Conservation (phyloP, 2,329 filamentous ascomycete genomes). For the Alternaria longipes region DNA sequence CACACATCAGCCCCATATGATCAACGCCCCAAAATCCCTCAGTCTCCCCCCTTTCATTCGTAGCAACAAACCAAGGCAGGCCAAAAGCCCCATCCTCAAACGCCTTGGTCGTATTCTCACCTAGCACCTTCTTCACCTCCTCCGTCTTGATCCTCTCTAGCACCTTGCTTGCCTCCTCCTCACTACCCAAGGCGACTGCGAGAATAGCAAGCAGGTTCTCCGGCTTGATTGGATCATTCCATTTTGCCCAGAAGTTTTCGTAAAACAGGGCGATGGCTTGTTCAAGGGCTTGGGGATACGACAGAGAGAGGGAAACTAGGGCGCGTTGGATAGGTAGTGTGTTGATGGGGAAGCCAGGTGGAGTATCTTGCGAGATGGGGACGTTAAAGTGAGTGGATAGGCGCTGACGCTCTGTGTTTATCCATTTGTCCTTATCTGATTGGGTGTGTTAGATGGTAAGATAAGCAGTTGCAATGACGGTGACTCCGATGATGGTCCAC, state of each 20-base stretch:
- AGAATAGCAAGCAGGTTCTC: slow-evolving; percentile 58
- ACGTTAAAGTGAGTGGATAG: slow-evolving; percentile 64
- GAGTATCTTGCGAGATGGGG: slow-evolving; percentile 58
- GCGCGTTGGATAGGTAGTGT: slow-evolving; percentile 64
- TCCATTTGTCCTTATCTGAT: slow-evolving; percentile 67
- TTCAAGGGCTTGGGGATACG: slow-evolving; percentile 54
- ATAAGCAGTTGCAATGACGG: background rate
- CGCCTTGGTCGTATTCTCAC: slow-evolving; percentile 61
- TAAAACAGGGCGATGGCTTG: slow-evolving; percentile 59
- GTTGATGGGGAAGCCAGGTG: slow-evolving; percentile 63
- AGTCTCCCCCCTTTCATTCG: slow-evolving; percentile 62
- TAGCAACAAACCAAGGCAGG: slow-evolving; percentile 67
- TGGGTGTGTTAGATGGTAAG: slow-evolving; percentile 36
- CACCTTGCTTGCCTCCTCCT: slow-evolving; percentile 54
- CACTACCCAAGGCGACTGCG: slow-evolving; percentile 57
- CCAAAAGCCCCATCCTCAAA: slow-evolving; percentile 67
- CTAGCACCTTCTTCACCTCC: slow-evolving; percentile 59
- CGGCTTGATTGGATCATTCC: slow-evolving; percentile 55
- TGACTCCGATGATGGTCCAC: background rate
- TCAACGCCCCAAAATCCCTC: slow-evolving; percentile 70
- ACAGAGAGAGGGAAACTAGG: slow-evolving; percentile 58
- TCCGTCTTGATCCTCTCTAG: slow-evolving; percentile 50
- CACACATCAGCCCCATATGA: slow-evolving; percentile 64
- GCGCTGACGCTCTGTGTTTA: slow-evolving; percentile 62
- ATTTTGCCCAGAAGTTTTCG: slow-evolving; percentile 62